These are phyloP conservation scores for Labyrinthula sp. DNA, from an alignment of 352 stramenopile species.

Conservation along the genomic window DNA sequence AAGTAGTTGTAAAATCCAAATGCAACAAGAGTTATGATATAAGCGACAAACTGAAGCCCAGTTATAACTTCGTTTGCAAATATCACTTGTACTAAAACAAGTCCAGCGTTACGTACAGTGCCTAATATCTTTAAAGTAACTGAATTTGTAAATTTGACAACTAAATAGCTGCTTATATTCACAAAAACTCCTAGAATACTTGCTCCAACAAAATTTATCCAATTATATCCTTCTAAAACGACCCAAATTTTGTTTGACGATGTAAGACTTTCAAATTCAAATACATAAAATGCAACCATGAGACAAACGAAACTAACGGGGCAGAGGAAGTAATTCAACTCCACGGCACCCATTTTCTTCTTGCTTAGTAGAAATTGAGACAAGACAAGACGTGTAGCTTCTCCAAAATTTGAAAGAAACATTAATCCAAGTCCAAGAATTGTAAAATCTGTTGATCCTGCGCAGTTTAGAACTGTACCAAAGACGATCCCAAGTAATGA, in stretches of 20 bases:
- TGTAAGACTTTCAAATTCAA: constrained; percentile 14
- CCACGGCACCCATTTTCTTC: constrained; percentile 27
- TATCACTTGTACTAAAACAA: constrained; percentile 11
- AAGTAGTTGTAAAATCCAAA: constrained; percentile 14
- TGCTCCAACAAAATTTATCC: constrained; percentile 23
- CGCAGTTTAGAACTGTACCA: constrained; percentile 28
- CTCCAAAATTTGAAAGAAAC: constrained; percentile 15
- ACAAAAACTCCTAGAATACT: constrained; percentile 27
- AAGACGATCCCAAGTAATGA: constrained; percentile 15
- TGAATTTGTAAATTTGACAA: constrained; percentile 31
- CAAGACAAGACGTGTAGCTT: constrained; percentile 29
- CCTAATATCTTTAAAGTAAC: constrained; percentile 31
- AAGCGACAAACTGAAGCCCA: constrained; percentile 3
- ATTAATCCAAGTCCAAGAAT: constrained; percentile 26
- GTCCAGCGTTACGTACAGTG: constrained; percentile 15
- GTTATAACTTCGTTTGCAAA: constrained; percentile 4
- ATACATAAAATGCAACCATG: constrained; percentile 15
- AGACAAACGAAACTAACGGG: constrained; percentile 21
- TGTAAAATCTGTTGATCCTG: constrained; percentile 9
- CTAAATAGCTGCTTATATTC: constrained; percentile 24
- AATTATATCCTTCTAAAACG: no score
- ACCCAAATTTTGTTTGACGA: no score
- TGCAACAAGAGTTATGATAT: constrained; percentile 4
- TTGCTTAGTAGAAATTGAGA: constrained; percentile 30
- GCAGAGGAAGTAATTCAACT: constrained; percentile 29